Evolutionary conservation across 2,329 filamentous ascomycete species (phyloP), one percentile per base, ranked within the genome.

Genomic region (Septoria petroselini): DNA sequence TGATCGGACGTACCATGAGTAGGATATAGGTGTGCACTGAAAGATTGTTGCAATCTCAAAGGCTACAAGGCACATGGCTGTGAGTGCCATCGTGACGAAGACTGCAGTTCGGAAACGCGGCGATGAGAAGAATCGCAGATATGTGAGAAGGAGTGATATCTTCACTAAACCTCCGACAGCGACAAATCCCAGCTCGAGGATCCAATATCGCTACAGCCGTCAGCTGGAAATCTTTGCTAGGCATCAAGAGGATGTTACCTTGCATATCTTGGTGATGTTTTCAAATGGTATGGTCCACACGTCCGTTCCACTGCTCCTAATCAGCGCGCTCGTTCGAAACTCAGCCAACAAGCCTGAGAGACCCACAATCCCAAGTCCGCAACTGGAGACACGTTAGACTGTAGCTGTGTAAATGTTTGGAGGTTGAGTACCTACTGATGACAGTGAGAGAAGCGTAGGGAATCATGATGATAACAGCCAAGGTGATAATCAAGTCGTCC

Each of bases 101-200:
- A 43, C 41, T 9, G 44, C 14, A 12, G 39, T 39, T 6, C 52
- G 52, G n/a, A 54, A 54, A n/a, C 15, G 23, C 7, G 23, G 11
- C 8, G 44, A 38, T 11, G 49, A 52, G 29, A 52, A 52, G 34
- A 52, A 52, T 11, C 49, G 42, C 4, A 54, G 40, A 19, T 54
- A 54, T 7, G 52, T 52, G 7, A 51, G 33, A 8, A 54, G 44
- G 11, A 54, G 29, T n/a, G 48, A 47, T 14, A 54, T 52, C 29
- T 54, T 54, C n/a, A 54, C 41, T 1, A 45, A 18, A 9, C 48
- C 48, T 1, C 48, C 34, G 8, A 38, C 29, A 7, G 17, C 35
- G 7, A 49, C 41, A 21, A 52, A 54, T 8, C 46, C 15, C 6
- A 52, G 30, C 30, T 54, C 52, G 27, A 31, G 23, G 2, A 33